Percentiles rank a stretch among this genome's conserved stretches.
Evolutionary conservation across 495 filamentous ascomycete species (phyloP).

Genomic region (Tuber calosporum): DNA sequence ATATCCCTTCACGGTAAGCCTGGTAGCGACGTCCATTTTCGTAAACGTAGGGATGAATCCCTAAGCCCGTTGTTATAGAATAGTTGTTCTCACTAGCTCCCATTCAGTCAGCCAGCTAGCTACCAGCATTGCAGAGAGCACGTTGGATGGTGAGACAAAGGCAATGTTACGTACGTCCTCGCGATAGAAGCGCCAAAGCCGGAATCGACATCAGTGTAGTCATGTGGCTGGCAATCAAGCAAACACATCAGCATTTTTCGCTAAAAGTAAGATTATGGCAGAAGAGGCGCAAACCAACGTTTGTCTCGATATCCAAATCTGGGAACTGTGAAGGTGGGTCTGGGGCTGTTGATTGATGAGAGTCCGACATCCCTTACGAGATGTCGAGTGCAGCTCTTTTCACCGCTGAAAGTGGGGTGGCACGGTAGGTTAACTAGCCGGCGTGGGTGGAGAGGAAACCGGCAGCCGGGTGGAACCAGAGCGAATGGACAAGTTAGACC

Average conservation of each 20-base stretch:
- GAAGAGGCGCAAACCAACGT: neutral
- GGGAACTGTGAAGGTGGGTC: neutral
- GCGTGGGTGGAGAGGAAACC: neutral
- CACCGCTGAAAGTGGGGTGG: neutral
- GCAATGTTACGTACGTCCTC: conserved; percentile 12
- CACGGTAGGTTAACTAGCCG: neutral
- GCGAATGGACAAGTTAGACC: neutral
- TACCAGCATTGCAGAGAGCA: neutral
- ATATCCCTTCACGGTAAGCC: conserved; percentile 55
- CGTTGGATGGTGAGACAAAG: neutral
- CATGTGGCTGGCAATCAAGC: conserved; percentile 5
- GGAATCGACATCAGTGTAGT: conserved; percentile 23
- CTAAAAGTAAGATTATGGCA: neutral
- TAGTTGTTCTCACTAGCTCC: conserved; percentile 14
- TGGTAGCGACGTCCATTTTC: conserved; percentile 65
- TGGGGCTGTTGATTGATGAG: neutral
- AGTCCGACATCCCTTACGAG: neutral
- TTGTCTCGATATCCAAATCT: neutral
- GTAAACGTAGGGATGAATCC: conserved; percentile 42
- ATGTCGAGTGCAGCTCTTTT: neutral
- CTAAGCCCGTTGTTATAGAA: conserved; percentile 43
- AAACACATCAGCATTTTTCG: conserved; percentile 1
- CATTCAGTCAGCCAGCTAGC: neutral
- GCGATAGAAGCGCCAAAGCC: conserved; percentile 21
- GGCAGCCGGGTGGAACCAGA: neutral